Percentiles rank a stretch among this genome's conserved stretches.
Evolutionary conservation across 148 eudicot species (phyloP).

Genomic region (Fagopyrum homotropicum): DNA sequence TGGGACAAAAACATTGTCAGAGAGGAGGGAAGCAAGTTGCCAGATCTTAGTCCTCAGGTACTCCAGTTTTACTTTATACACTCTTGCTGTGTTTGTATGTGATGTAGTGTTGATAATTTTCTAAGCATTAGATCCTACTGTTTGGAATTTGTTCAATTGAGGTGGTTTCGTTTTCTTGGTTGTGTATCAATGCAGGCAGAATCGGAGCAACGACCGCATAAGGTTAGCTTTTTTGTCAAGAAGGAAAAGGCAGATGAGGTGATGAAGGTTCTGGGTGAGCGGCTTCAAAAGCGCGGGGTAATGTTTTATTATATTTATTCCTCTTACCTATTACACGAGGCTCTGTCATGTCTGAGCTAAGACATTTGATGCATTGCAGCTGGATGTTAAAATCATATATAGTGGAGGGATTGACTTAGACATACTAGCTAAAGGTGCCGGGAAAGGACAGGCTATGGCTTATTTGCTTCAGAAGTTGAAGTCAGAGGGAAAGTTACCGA

Average conservation of each 20-base stretch:
- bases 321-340: neutral
- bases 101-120: neutral
- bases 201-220: slow-evolving; percentile 62
- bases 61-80: neutral
- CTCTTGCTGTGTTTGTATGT: neutral
- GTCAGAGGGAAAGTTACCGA: slow-evolving; percentile 41
- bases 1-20: slow-evolving; percentile 52
- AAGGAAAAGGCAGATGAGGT: slow-evolving; percentile 62
- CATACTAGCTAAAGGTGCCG: slow-evolving; percentile 73
- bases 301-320: neutral
- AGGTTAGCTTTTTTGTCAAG: slow-evolving; percentile 57
- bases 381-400: slow-evolving; percentile 65
- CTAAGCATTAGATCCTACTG: neutral
- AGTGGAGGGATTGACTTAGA: slow-evolving; percentile 75
- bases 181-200: slow-evolving; percentile 39
- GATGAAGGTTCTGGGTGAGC: slow-evolving; percentile 47
- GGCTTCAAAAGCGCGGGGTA: slow-evolving; percentile 57
- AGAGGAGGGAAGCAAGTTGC: slow-evolving; percentile 48
- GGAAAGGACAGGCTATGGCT: slow-evolving; percentile 77
- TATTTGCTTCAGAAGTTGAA: slow-evolving; percentile 57
- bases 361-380: slow-evolving; percentile 23
- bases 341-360: neutral
- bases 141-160: neutral
- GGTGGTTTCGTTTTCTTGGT: neutral
- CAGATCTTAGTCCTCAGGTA: slow-evolving; percentile 68